Base-by-base conservation (phyloP, 2,329 filamentous ascomycete genomes). In the Fusarium albosuccineum region DNA sequence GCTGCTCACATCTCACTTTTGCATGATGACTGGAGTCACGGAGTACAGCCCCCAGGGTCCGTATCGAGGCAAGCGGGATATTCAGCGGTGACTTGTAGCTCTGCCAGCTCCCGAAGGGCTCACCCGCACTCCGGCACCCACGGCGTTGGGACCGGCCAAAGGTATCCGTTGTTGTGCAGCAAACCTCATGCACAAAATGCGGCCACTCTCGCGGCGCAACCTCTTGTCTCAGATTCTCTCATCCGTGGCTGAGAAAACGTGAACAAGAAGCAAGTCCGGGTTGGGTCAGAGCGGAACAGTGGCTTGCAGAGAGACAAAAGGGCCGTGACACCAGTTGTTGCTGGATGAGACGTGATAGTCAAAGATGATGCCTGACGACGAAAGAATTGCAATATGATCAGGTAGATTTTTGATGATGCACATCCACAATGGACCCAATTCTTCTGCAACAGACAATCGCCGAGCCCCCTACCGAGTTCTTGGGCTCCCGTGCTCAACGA, bases 1-100 rank as follows among this genome's bases (percentile, higher is more conserved):
- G 27, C 44, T 56, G 30, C 45, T 62, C 37, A 50, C 27, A 66
- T 57, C 26, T 49, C 49, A 66, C 30, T 52, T 39, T 59, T 55
- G 57, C 57, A 53, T 48, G 49, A 46, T 48, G 37, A 22, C 22
- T 22, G 22, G 5, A 22, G 22, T 22, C 22, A 22, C 22, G 3
- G 22, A 22, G 22, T 22, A 22, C 22, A 22, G 22, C 22, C 22
- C 5, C 22, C 22, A 22, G 22, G 4, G 5, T 22, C 22, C 22
- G 22, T 22, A 9, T 30, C 44, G 22, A 54, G 16, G 13, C 29
- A 22, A 11, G 5, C 33, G 36, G 9, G 17, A 14, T 14, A 34
- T 37, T 7, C 6, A n/a, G 22, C 22, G 22, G 44, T 34, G 13
- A 5, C 30, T 16, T 22, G 30, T 22, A 22, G 22, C 22, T 22